phyloP scores from a whole-genome alignment of 768 basidiomycete species.

The Hypholoma sublateritium region DNA sequence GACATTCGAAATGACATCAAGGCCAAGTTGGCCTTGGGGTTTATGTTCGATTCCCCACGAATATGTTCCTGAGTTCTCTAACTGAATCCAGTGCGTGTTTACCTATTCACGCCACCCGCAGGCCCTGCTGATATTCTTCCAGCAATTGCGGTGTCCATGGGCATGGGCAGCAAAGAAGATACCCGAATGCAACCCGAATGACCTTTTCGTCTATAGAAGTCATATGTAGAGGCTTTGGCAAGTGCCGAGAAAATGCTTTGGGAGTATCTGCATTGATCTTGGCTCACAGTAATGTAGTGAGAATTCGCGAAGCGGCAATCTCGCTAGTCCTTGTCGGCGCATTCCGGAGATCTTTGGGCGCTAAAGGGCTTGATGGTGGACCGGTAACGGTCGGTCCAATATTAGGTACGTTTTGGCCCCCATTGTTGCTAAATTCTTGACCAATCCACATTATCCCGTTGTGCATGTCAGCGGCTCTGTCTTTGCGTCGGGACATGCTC shows the following conservation, averaged over 20 bases:
- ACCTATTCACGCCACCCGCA: background rate
- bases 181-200: no score
- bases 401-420: conserved; percentile 45
- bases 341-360: conserved; percentile 81
- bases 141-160: conserved; percentile 87
- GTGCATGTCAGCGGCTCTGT: conserved; percentile 79
- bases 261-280: conserved; percentile 56
- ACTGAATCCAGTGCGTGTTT: conserved; percentile 74
- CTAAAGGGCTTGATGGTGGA: conserved; percentile 46
- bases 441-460: background rate
- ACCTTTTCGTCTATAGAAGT: conserved; percentile 56
- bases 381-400: conserved; percentile 59
- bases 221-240: conserved; percentile 54
- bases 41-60: conserved; percentile 74
- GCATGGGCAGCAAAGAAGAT: conserved; percentile 52
- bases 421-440: background rate
- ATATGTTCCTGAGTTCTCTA: conserved; percentile 89
- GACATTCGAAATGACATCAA: conserved; percentile 58
- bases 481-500: conserved; percentile 82
- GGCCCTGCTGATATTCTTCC: conserved; percentile 4
- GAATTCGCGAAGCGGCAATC: conserved; percentile 73
- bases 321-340: conserved; percentile 71
- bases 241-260: conserved; percentile 73
- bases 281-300: conserved; percentile 60
- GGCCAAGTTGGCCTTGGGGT: conserved; percentile 79